phyloP scores from a whole-genome alignment of 768 basidiomycete species.

The Russula virescens region DNA sequence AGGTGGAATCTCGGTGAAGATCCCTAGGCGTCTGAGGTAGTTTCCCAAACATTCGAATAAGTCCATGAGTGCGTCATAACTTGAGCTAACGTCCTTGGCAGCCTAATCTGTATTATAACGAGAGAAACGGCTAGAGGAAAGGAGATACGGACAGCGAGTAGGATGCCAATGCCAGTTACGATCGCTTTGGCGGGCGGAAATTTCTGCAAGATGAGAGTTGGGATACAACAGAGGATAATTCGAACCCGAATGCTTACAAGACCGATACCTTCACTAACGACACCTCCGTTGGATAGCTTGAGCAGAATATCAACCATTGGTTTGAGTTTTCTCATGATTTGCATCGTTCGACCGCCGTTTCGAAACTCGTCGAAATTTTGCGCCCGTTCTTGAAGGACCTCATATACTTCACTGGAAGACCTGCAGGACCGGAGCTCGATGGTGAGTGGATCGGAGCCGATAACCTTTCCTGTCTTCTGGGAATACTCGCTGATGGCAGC shows the following conservation, averaged over 20 bases:
- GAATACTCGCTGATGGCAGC: not conserved
- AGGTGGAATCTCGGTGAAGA: no score
- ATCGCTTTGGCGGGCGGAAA: slow-evolving; percentile 3
- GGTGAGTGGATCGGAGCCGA: not conserved
- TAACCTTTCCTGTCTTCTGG: not conserved
- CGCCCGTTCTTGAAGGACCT: not conserved
- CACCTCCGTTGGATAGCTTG: not conserved
- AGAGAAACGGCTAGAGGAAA: no score
- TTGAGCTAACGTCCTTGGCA: no score
- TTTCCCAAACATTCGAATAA: no score
- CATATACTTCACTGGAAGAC: not conserved
- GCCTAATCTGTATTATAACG: no score
- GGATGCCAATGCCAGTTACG: not conserved
- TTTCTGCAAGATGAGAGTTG: not conserved
- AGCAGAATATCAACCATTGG: not conserved
- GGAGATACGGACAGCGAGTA: no score
- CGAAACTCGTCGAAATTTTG: slow-evolving; percentile 1
- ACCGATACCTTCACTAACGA: not conserved
- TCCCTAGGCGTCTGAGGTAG: no score
- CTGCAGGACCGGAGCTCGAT: not conserved
- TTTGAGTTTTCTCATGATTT: not conserved
- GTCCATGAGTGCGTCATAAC: no score
- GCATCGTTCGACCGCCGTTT: not conserved
- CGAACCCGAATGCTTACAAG: not conserved
- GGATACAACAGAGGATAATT: no score